Base-by-base conservation (phyloP, 495 filamentous ascomycete species). In the Penicillium fimorum region DNA sequence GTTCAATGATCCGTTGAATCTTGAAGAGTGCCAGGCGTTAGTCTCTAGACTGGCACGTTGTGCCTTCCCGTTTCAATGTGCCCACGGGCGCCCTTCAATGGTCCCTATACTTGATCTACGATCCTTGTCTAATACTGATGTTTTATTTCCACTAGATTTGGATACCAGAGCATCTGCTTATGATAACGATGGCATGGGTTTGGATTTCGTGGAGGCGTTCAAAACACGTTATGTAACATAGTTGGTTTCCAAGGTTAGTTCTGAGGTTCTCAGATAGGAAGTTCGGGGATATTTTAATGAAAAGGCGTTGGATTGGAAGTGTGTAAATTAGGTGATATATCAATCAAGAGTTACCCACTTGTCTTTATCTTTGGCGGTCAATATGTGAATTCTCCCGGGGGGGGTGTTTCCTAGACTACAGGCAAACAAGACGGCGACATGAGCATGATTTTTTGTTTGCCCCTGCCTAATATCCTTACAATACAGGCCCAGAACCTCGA, bases 21-120 rank as follows among this genome's bases (percentile, higher is more conserved):
- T 75, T 1, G 78, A 80, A 8, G 83, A 96, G 64, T 96, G 92
- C 65, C 62, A 76, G 44, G 68, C 65, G 13, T 68, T 98, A 17
- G 72, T 97, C 10, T 40, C 59, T 12, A 78, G 77, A 40, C 74
- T 98, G 32, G 79, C 84, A 9, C 63, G 63, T 3, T 95, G 89
- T 58, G 84, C 77, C 1, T 94, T 97, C 64, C 94, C 95, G 6
- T 97, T 97, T 61, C 89, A 93, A 63, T 98, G 94, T 69, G 94
- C 90, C 17, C 92, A 92, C 77, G 92, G 89, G 30, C 83, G 90
- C 59, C 87, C 88, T 20, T 86, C 84, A 25, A 86, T 92, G 83
- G 78, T 90, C 10, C 90, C 90, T 5, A 64, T 92, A 20, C 74
- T 90, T 8, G 83, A 88, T 60, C 42, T 89, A 32, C 75, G 76